phyloP scores from a whole-genome alignment of 805 yeast species.

The Ogataea populi-albae region DNA sequence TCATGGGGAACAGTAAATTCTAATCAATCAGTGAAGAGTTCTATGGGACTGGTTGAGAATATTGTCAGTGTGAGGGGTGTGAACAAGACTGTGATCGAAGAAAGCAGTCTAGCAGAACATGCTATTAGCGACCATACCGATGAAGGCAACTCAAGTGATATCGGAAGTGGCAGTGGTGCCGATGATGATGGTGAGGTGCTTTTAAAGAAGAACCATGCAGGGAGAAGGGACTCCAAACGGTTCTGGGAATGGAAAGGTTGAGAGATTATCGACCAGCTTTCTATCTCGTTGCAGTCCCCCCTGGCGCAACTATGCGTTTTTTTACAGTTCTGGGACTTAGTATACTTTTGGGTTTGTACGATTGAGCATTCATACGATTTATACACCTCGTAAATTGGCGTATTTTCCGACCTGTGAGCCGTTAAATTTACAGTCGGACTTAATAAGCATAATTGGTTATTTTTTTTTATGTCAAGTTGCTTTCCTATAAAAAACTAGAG shows the following conservation, averaged over 20 bases:
- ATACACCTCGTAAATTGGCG: no score
- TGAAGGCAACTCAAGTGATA: conserved; percentile 7
- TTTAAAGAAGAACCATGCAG: conserved; percentile 4
- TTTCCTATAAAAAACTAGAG: no score
- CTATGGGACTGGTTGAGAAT: conserved; percentile 74
- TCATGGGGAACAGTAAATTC: conserved; percentile 10
- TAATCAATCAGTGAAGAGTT: conserved; percentile 21
- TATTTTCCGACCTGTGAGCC: no score
- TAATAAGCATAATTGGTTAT: no score
- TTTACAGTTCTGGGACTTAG: no score
- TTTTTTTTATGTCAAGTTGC: no score
- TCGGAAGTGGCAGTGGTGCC: conserved; percentile 5
- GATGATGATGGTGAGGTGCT: conserved; percentile 8
- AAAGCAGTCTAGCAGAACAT: conserved; percentile 41
- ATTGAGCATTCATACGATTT: no score
- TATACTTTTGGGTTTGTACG: no score
- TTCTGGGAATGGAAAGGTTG: conserved; percentile 25
- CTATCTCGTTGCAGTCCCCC: no score
- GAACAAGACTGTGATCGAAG: conserved; percentile 80
- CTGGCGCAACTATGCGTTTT: no score
- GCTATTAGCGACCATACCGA: conserved; percentile 11
- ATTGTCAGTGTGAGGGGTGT: conserved; percentile 83
- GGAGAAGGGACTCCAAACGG: conserved; percentile 22
- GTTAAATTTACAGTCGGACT: no score
- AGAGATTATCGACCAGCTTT: no score